Evolutionary conservation across 768 basidiomycete genomes (phyloP).

Genomic region (Russula olivacea): DNA sequence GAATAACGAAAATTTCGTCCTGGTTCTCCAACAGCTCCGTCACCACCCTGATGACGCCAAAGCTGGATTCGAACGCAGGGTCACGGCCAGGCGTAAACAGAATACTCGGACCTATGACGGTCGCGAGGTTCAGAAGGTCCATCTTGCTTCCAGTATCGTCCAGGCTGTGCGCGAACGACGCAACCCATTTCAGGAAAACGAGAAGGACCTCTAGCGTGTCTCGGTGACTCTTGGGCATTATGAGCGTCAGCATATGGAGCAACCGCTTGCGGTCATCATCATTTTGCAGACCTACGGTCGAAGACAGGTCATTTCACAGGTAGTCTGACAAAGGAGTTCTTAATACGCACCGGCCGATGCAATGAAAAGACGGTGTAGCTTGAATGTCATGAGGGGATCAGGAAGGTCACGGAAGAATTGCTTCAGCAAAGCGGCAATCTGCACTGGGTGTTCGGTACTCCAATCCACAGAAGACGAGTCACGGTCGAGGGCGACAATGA

Average conservation of each 20-base stretch:
- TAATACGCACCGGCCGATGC: constrained; percentile 73
- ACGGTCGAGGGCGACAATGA: constrained; percentile 91
- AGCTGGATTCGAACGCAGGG: constrained; percentile 88
- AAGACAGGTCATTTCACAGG: constrained; percentile 19
- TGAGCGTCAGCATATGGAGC: constrained; percentile 77
- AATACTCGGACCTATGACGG: constrained; percentile 97
- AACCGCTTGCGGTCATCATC: constrained; percentile 76
- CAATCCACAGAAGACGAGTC: constrained; percentile 89
- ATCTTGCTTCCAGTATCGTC: constrained; percentile 97
- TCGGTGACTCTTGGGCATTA: constrained; percentile 89
- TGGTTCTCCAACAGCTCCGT: constrained; percentile 86
- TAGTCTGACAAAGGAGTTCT: not conserved
- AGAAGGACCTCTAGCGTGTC: constrained; percentile 98
- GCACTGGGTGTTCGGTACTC: constrained; percentile 91
- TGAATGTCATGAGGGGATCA: constrained; percentile 93
- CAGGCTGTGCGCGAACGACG: constrained; percentile 96
- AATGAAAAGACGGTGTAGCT: constrained; percentile 83
- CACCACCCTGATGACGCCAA: constrained; percentile 78
- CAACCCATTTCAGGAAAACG: constrained; percentile 99
- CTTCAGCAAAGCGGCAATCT: constrained; percentile 93
- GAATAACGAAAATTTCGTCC: constrained; percentile 94
- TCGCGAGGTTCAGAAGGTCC: constrained; percentile 93
- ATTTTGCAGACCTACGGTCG: constrained; percentile 58
- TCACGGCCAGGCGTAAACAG: constrained; percentile 84
- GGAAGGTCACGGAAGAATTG: constrained; percentile 95